Conservation (phyloP, 2,329 filamentous ascomycete genomes). For the Achaetomium macrosporum region DNA sequence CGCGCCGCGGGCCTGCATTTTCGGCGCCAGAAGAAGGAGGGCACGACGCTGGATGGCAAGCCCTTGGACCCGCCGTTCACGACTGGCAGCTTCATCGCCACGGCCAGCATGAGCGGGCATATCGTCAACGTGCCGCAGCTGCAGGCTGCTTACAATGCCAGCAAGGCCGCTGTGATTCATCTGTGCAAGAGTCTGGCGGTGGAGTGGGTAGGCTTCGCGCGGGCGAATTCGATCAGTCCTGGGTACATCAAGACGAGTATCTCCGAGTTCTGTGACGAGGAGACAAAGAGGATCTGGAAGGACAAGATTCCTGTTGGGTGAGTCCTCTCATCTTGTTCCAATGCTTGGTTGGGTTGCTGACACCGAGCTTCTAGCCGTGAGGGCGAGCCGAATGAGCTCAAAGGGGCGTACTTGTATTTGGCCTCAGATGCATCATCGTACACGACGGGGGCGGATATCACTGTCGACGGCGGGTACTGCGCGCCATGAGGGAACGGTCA, state of each 20-base stretch:
- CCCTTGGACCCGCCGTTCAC: constrained; percentile 49
- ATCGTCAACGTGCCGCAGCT: constrained; percentile 73
- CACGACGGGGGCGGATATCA: constrained; percentile 67
- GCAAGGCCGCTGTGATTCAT: constrained; percentile 60
- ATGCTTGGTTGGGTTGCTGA: constrained; percentile 8
- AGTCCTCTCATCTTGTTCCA: constrained; percentile 23
- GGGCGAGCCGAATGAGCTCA: constrained; percentile 67
- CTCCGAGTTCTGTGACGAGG: constrained; percentile 55
- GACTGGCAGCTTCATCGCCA: constrained; percentile 68
- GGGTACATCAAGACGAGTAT: constrained; percentile 74
- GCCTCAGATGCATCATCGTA: constrained; percentile 78
- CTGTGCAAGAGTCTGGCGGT: constrained; percentile 64
- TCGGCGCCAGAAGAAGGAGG: constrained; percentile 62
- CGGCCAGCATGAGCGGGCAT: constrained; percentile 71
- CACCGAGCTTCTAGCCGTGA: constrained; percentile 47
- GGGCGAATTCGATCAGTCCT: constrained; percentile 66
- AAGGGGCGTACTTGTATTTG: constrained; percentile 76
- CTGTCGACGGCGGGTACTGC: constrained; percentile 71
- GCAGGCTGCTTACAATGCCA: constrained; percentile 68
- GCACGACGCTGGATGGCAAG: constrained; percentile 56
- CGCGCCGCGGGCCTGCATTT: constrained; percentile 64
- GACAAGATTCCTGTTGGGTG: constrained; percentile 74
- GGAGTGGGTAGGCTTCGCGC: constrained; percentile 71
- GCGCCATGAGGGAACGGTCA: constrained; percentile 36
- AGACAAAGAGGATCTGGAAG: constrained; percentile 68